Base-by-base conservation (phyloP, 192 early-diverging fungal genomes). In the Umbelopsis isabellina region DNA sequence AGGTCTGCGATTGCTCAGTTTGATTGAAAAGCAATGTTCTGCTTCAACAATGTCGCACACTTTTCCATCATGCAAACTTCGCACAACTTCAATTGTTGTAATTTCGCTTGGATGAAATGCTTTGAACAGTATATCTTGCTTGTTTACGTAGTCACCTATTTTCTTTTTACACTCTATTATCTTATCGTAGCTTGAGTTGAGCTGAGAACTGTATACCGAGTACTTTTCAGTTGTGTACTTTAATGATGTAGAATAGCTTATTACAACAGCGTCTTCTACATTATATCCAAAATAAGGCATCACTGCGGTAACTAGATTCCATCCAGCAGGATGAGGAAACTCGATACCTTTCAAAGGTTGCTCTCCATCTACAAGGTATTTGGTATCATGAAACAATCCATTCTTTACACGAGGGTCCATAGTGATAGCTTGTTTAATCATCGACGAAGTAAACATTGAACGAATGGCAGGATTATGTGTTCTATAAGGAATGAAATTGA, bases 351-450 rank as follows among this genome's bases (percentile, higher is more conserved):
- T 49, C 20, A 49, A 16, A 8, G 72, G 72, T 46, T 73, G 72
- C 27, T 73, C 72, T 30, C 72, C 72, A 6, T 71, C 2, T 20
- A 73, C 41, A 41, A 73, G 48, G 27, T 58, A 71, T 20, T 20
- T 27, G 9, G 72, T 73, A 22, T 73, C 72, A 47, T 73, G 70
- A 35, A 69, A 73, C 41, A 73, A 13, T 21, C 66, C 68, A 71
- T 35, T 23, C 37, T 46, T 73, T 47, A 73, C 46, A 46, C 64
- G 70, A 50, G 58, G 25, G 46, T 73, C 66, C 33, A 50, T 50
- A 46, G 72, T 73, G 33, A 73, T 73, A 41, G 66, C 66, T 25
- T 73, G 72, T 33, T 73, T 73, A 41, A 73, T 69, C 72, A 73
- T 73, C 20, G 58, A 67, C 18, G 41, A 22, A 44, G 72, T 46